A percentile compares a stretch with the other conserved stretches of the same genome.
Conservation (phyloP, 805 yeast genomes). For the Cyberlindnera euphorbiiphila region DNA sequence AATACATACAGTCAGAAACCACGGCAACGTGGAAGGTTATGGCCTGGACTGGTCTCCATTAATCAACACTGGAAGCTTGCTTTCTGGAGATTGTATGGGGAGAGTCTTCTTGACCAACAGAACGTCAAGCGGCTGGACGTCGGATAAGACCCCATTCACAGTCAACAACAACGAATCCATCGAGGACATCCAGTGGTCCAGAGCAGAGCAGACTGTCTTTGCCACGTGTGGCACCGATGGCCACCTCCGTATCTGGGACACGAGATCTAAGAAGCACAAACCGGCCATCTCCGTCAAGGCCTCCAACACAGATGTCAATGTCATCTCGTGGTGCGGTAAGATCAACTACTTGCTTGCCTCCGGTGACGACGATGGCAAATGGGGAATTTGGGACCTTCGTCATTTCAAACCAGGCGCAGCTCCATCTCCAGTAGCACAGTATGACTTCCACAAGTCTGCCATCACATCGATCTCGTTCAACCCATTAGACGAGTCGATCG, state of each 20-base stretch:
- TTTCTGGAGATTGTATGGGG: constrained; percentile 89
- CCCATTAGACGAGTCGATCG: constrained; percentile 91
- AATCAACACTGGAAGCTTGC: constrained; percentile 69
- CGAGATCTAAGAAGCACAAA: constrained; percentile 85
- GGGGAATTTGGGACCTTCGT: constrained; percentile 98
- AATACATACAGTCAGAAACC: constrained; percentile 71
- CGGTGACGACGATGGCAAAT: constrained; percentile 95
- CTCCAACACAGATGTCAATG: constrained; percentile 82
- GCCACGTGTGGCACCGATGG: constrained; percentile 96
- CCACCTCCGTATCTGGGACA: constrained; percentile 91
- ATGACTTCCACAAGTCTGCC: constrained; percentile 91
- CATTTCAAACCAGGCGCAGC: constrained; percentile 56
- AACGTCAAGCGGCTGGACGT: constrained; percentile 74
- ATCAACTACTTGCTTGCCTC: constrained; percentile 85
- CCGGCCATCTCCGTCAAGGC: constrained; percentile 87
- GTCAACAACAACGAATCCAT: constrained; percentile 67
- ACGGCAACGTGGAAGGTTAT: constrained; percentile 96
- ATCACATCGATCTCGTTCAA: constrained; percentile 92
- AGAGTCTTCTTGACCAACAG: constrained; percentile 74
- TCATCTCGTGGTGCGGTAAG: constrained; percentile 90
- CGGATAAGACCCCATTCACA: constrained; percentile 76
- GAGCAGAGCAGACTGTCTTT: constrained; percentile 86
- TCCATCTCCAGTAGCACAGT: constrained; percentile 83
- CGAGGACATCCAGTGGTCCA: constrained; percentile 97
- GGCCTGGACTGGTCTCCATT: constrained; percentile 97